phyloP scores from a whole-genome alignment of 495 filamentous ascomycete genomes.

The Trichoderma gamsii region DNA sequence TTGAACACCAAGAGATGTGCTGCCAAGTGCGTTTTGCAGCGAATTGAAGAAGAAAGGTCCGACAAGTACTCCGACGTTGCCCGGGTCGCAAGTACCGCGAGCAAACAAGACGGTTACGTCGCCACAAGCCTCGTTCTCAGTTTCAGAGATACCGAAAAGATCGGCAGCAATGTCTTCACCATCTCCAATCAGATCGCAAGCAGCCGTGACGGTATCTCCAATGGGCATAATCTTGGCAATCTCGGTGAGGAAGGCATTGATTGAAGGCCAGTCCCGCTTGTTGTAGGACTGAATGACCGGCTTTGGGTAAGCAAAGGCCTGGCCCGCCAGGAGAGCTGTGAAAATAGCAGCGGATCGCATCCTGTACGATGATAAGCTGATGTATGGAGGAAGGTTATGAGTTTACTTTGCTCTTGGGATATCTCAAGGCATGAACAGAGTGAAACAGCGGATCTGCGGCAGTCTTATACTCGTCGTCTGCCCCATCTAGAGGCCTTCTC shows the following conservation, averaged over 20 bases:
- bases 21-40: conserved; percentile 19
- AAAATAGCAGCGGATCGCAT: not conserved
- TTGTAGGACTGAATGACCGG: not conserved
- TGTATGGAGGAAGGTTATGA: not conserved
- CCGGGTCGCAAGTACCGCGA: conserved; percentile 40
- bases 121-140: conserved; percentile 5
- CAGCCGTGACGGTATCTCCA: not conserved
- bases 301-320: conserved; percentile 8
- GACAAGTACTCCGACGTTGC: conserved; percentile 43
- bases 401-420: not conserved
- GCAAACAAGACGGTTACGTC: conserved; percentile 44
- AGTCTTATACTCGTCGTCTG: not conserved
- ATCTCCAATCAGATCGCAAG: not conserved
- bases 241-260: conserved; percentile 5
- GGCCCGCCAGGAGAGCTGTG: not conserved
- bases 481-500: not conserved
- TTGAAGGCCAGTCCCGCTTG: not conserved
- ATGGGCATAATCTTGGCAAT: conserved; percentile 6
- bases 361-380: not conserved
- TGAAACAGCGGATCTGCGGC: not conserved
- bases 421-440: not conserved
- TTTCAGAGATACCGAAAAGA: not conserved
- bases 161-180: not conserved
- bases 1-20: not conserved
- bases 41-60: conserved; percentile 40